Conservation (phyloP, 257 asterid genomes). For the Paulownia fortunei region DNA sequence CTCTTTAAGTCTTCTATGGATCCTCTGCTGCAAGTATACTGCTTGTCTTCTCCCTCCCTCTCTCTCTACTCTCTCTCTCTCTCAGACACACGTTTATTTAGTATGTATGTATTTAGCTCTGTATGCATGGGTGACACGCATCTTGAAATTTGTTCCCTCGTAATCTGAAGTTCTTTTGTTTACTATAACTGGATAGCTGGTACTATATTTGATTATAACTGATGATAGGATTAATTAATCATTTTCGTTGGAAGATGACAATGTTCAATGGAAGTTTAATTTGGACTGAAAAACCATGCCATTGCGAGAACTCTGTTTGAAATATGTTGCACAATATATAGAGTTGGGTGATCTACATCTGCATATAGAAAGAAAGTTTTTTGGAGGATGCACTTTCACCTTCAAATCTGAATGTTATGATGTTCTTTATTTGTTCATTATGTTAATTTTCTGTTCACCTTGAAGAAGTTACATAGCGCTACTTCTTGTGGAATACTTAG, state of each 20-base stretch:
- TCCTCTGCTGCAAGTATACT: slow-evolving; percentile 77
- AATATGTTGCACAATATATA: neutral
- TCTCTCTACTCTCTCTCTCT: neutral
- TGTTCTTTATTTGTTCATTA: neutral
- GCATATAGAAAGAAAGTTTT: slow-evolving; percentile 9
- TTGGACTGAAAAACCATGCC: neutral
- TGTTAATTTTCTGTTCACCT: slow-evolving; percentile 1
- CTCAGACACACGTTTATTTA: neutral
- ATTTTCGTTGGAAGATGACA: neutral
- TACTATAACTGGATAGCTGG: neutral
- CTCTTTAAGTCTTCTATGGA: slow-evolving; percentile 95
- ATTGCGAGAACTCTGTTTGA: neutral
- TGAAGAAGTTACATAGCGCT: neutral
- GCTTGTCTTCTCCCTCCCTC: slow-evolving; percentile 25
- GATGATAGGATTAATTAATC: neutral
- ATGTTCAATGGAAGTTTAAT: neutral
- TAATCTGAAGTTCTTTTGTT: neutral
- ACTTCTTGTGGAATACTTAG: slow-evolving; percentile 6
- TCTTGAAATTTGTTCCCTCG: neutral
- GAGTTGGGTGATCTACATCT: slow-evolving; percentile 10
- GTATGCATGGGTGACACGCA: neutral
- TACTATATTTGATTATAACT: neutral
- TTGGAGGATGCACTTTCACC: slow-evolving; percentile 10
- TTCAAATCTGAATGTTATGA: neutral
- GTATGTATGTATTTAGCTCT: neutral